A percentile compares a stretch with the other conserved stretches of the same genome.
phyloP scores from a whole-genome alignment of 495 filamentous ascomycete species.

The Pyrenula aspistea region DNA sequence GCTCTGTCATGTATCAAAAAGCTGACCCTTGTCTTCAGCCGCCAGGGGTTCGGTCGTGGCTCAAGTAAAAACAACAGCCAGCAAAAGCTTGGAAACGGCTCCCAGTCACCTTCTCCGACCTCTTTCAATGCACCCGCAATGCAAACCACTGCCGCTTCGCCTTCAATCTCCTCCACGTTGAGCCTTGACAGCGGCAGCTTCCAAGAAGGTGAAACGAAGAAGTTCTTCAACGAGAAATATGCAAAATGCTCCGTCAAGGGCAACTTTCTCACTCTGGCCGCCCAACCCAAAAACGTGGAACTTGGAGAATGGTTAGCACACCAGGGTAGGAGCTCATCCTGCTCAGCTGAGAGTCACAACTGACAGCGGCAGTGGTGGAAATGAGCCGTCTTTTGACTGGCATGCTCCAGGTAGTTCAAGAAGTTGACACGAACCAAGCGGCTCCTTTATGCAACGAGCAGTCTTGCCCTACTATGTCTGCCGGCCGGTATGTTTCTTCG shows the following conservation, averaged over 20 bases:
- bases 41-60: conserved; percentile 38
- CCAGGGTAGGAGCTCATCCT: conserved; percentile 51
- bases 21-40: conserved; percentile 16
- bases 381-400: conserved; percentile 77
- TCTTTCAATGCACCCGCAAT: conserved; percentile 27
- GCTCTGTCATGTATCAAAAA: conserved; percentile 3
- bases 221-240: conserved; percentile 69
- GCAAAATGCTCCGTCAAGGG: conserved; percentile 83
- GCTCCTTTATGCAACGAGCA: conserved; percentile 68
- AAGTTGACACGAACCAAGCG: conserved; percentile 57
- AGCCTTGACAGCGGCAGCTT: conserved; percentile 41
- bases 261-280: conserved; percentile 90
- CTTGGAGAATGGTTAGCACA: conserved; percentile 89
- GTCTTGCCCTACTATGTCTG: conserved; percentile 83
- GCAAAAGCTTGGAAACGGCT: conserved; percentile 32
- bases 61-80: conserved; percentile 39
- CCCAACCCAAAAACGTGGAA: conserved; percentile 78
- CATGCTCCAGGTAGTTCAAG: conserved; percentile 72
- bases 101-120: conserved; percentile 37
- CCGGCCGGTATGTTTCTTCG: conserved; percentile 58
- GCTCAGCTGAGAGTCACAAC: not conserved
- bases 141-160: conserved; percentile 37
- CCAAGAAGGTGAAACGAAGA: conserved; percentile 44
- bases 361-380: conserved; percentile 56
- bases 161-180: conserved; percentile 38